A percentile compares a stretch with the other conserved stretches of the same genome.
Evolutionary conservation across 768 basidiomycete species (phyloP).

Genomic region (Termitomyces sp.): DNA sequence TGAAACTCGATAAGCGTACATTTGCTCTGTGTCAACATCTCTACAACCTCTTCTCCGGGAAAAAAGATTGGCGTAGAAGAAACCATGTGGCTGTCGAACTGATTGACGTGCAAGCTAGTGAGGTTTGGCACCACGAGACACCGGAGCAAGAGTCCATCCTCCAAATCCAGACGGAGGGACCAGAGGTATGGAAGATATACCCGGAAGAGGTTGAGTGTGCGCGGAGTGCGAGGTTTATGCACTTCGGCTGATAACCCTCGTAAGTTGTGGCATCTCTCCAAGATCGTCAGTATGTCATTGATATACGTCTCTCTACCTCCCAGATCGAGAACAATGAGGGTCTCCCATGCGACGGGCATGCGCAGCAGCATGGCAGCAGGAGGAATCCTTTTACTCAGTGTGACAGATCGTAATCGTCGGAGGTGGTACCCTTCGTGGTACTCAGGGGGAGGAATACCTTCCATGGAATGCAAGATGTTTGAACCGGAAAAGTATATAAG

Average conservation of each 20-base stretch:
- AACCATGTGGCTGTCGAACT: neutral
- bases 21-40: constrained; percentile 4
- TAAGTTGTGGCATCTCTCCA: neutral
- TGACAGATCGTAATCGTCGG: neutral
- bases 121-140: constrained; percentile 2
- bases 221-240: neutral
- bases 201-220: neutral
- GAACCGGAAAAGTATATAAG: constrained; percentile 1
- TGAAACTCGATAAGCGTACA: neutral
- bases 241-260: constrained; percentile 1
- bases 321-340: neutral
- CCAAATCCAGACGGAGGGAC: neutral
- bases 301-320: neutral
- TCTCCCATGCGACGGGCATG: constrained; percentile 2
- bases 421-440: neutral
- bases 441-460: neutral
- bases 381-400: neutral
- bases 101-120: constrained; percentile 1
- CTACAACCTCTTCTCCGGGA: neutral
- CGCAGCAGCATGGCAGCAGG: neutral
- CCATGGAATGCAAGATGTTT: neutral
- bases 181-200: constrained; percentile 3
- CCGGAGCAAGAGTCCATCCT: neutral
- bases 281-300: neutral
- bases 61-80: neutral